Percentiles rank a stretch among this genome's conserved stretches.
These are phyloP conservation scores for Cicer arietinum DNA, from an alignment of 306 rosid genomes.

Conservation along the genomic window DNA sequence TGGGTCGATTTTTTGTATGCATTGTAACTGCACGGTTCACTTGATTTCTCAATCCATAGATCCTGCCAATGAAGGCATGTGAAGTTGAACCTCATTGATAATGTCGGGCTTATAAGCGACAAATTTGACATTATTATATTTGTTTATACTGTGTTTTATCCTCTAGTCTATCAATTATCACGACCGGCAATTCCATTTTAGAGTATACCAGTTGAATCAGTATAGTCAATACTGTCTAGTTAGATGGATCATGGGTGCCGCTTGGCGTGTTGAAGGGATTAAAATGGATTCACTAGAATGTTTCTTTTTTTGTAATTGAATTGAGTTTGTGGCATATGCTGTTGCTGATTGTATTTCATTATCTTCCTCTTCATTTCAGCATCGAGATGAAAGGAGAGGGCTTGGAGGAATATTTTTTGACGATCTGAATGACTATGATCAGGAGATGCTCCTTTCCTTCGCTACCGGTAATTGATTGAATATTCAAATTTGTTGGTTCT, in stretches of 20 bases:
- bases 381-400: constrained; percentile 93
- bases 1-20: constrained; percentile 10
- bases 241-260: constrained; percentile 10
- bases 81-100: background rate
- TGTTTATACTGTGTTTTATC: constrained; percentile 24
- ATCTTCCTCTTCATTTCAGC: constrained; percentile 61
- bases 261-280: constrained; percentile 16
- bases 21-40: constrained; percentile 23
- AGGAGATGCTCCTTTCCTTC: constrained; percentile 97
- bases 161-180: constrained; percentile 22
- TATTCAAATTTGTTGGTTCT: constrained; percentile 27
- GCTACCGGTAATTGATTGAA: constrained; percentile 74
- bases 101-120: background rate
- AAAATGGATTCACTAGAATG: background rate
- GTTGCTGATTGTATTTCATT: constrained; percentile 32
- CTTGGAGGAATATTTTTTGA: constrained; percentile 98
- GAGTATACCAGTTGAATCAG: background rate
- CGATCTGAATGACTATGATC: constrained; percentile 92
- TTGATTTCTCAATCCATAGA: constrained; percentile 13
- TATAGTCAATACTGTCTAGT: background rate
- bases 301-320: background rate
- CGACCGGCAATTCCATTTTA: too few relatives aligned
- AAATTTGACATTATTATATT: background rate
- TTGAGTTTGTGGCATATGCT: constrained; percentile 10
- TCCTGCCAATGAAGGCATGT: constrained; percentile 7